Percentiles rank a stretch among this genome's conserved stretches.
These are phyloP conservation scores for Monosiga brevicollis DNA, from an alignment of 78 protist species.

Conservation along the genomic window DNA sequence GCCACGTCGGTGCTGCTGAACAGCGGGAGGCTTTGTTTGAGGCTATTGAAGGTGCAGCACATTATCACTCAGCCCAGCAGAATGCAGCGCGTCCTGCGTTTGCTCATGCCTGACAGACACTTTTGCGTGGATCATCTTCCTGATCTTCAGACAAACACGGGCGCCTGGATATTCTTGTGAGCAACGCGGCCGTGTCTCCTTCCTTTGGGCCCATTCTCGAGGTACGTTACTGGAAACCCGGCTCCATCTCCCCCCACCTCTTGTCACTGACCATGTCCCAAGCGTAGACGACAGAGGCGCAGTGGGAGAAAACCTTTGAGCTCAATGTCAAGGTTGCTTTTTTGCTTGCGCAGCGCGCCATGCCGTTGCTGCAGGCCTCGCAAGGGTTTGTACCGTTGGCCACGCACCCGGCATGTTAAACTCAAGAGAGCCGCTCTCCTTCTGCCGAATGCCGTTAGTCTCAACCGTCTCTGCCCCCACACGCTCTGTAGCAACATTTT, in stretches of 20 bases:
- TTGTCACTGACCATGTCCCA: neutral
- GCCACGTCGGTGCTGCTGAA: slow-evolving; percentile 10
- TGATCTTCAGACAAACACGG: neutral
- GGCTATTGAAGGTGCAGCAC: neutral
- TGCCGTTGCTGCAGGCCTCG: too few species aligned
- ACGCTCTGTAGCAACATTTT: neutral
- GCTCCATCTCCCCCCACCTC: too few species aligned
- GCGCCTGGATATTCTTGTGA: slow-evolving; percentile 25
- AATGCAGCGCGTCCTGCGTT: too few species aligned
- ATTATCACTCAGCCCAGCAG: neutral
- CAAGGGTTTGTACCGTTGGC: neutral
- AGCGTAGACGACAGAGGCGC: slow-evolving; percentile 1
- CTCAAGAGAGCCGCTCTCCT: neutral
- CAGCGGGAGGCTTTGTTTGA: neutral
- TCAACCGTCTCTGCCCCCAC: neutral
- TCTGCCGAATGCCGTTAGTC: neutral
- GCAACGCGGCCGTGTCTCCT: slow-evolving; percentile 36
- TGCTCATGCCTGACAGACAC: neutral
- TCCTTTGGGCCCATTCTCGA: neutral
- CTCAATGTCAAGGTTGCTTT: slow-evolving; percentile 20
- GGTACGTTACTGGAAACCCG: neutral
- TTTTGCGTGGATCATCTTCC: neutral
- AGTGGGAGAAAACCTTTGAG: slow-evolving; percentile 36
- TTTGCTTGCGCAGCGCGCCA: slow-evolving; percentile 8
- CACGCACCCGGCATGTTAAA: neutral